These are phyloP conservation scores for Backusella tuberculispora DNA, from an alignment of 192 early-diverging fungal species.

Conservation along the genomic window DNA sequence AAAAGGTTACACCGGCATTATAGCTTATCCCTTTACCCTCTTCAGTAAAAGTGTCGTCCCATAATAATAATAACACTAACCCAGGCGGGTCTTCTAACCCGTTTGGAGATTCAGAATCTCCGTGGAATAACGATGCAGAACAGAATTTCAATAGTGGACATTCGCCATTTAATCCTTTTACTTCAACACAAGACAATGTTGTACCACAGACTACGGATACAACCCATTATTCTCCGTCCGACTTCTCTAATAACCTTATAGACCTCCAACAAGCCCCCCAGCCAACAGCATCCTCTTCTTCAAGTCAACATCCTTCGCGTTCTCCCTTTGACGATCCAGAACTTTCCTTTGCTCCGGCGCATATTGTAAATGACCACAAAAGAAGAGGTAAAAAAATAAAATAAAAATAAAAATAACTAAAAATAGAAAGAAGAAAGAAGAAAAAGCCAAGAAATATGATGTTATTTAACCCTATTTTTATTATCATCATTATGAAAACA, in stretches of 20 bases:
- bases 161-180: slow-evolving; percentile 19
- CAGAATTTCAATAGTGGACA: neutral
- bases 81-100: neutral
- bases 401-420: neutral
- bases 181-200: slow-evolving; percentile 13
- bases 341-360: slow-evolving; percentile 1
- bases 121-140: slow-evolving; percentile 17
- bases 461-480: neutral
- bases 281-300: slow-evolving; percentile 16
- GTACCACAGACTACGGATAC: neutral
- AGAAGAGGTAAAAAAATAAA: slow-evolving; percentile 10
- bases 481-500: too few species aligned
- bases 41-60: slow-evolving; percentile 27
- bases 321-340: slow-evolving; percentile 7
- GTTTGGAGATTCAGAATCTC: slow-evolving; percentile 16
- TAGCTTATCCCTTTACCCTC: neutral
- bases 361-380: neutral
- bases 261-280: slow-evolving; percentile 21
- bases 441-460: slow-evolving; percentile 12
- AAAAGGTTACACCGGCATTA: neutral
- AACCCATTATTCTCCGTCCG: slow-evolving; percentile 27
- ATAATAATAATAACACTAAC: slow-evolving; percentile 25
- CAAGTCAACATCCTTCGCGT: neutral
- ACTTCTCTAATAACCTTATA: slow-evolving; percentile 11
- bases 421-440: neutral